Conservation (phyloP, 2,329 filamentous ascomycete species). For the Ophiocordyceps unilateralis region DNA sequence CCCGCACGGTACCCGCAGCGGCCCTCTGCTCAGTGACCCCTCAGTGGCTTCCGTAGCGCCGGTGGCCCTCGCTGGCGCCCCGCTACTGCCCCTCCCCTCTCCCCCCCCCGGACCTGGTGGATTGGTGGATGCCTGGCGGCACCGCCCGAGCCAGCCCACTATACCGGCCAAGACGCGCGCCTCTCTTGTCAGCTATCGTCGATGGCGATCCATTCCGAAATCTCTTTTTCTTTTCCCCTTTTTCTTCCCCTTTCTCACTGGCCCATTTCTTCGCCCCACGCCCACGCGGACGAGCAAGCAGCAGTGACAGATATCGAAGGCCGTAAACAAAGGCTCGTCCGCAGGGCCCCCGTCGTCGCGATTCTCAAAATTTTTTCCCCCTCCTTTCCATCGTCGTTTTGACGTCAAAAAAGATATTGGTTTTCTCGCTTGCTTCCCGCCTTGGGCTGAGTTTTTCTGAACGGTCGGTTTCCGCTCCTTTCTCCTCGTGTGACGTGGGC, state of each 20-base stretch:
- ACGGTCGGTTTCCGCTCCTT: too few species aligned
- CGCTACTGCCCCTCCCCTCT: background rate
- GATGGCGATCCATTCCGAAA: background rate
- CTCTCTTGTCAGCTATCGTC: too few species aligned
- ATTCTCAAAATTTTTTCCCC: background rate
- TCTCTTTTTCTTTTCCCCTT: background rate
- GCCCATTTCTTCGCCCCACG: background rate
- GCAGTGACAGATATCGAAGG: background rate
- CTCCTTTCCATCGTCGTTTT: background rate
- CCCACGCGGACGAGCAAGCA: background rate
- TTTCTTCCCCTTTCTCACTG: background rate
- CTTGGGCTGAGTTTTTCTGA: too few species aligned
- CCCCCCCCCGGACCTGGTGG: background rate
- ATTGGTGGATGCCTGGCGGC: background rate
- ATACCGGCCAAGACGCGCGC: background rate
- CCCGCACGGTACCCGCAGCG: background rate
- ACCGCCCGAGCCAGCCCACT: background rate
- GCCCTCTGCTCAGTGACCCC: too few species aligned
- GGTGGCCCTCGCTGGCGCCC: background rate
- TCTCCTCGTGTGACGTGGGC: background rate
- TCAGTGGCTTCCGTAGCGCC: background rate
- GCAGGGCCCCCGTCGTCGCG: background rate
- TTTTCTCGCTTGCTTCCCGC: background rate
- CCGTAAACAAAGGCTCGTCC: background rate
- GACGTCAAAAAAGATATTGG: too few species aligned